phyloP scores from a whole-genome alignment of 768 basidiomycete species.

The Hypholoma sublateritium region DNA sequence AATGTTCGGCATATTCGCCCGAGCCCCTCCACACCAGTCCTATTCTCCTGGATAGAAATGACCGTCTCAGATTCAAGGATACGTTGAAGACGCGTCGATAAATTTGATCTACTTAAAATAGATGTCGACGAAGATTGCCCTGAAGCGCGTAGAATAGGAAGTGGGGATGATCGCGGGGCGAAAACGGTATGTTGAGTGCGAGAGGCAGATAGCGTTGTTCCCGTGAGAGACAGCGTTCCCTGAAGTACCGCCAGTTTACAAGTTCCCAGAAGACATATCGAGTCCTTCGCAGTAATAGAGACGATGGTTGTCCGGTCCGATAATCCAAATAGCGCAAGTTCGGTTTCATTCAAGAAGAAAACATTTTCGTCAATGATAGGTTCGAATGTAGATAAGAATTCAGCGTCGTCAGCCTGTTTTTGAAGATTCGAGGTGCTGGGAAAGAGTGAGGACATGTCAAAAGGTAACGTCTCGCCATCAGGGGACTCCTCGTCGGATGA shows the following conservation, averaged over 20 bases:
- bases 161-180: conserved; percentile 77
- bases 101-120: not conserved
- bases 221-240: conserved; percentile 60
- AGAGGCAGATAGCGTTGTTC: conserved; percentile 47
- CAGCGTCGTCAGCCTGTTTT: conserved; percentile 8
- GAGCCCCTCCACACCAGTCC: conserved; percentile 65
- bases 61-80: conserved; percentile 28
- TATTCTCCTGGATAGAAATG: conserved; percentile 56
- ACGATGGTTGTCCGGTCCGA: conserved; percentile 36
- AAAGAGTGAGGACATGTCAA: conserved; percentile 19
- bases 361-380: conserved; percentile 45
- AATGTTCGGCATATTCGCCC: conserved; percentile 63
- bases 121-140: conserved; percentile 4
- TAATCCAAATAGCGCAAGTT: conserved; percentile 31
- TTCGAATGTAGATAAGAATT: conserved; percentile 47
- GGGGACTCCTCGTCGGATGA: conserved; percentile 51
- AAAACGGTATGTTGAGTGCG: conserved; percentile 51
- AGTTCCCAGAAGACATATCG: conserved; percentile 67
- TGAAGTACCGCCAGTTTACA: conserved; percentile 62
- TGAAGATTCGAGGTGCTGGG: conserved; percentile 7
- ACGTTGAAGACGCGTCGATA: conserved; percentile 13
- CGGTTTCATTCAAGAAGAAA: conserved; percentile 42
- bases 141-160: conserved; percentile 47
- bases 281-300: conserved; percentile 45
- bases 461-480: conserved; percentile 14